These are phyloP conservation scores for Diplosphaera chodatii DNA, from an alignment of 139 green algal species.

Conservation along the genomic window DNA sequence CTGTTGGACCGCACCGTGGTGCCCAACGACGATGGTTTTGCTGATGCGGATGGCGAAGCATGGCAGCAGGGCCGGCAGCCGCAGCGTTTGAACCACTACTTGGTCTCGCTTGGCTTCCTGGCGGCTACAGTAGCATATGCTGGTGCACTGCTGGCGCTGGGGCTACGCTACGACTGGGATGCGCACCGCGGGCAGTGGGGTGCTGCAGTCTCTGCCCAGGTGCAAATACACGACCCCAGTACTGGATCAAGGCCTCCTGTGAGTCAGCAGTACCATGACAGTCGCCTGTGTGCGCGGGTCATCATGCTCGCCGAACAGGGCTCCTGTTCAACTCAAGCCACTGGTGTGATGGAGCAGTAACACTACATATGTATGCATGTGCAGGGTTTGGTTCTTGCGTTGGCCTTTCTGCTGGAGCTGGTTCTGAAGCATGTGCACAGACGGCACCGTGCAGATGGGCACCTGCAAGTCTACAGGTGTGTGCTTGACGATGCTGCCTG, in stretches of 20 bases:
- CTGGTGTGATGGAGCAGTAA: too few relatives aligned
- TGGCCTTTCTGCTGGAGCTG: slow-evolving; percentile 1
- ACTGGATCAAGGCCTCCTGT: too few relatives aligned
- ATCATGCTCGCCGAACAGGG: too few relatives aligned
- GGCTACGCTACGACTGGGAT: neutral
- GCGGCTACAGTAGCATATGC: neutral
- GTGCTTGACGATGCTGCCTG: too few relatives aligned
- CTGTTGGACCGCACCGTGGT: neutral
- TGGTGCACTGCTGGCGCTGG: neutral
- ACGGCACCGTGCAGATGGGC: neutral
- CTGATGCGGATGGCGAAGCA: neutral
- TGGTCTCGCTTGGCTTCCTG: neutral
- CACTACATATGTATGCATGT: too few relatives aligned
- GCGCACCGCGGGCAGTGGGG: neutral
- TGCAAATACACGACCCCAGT: neutral
- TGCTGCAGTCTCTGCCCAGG: neutral
- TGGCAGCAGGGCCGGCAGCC: too few relatives aligned
- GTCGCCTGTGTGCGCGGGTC: too few relatives aligned
- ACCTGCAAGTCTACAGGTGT: neutral
- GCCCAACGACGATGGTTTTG: neutral
- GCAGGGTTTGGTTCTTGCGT: neutral
- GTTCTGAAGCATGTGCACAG: neutral
- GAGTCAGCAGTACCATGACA: too few relatives aligned
- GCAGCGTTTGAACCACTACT: neutral
- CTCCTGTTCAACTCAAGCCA: too few relatives aligned